Base-by-base conservation (phyloP, 2,329 filamentous ascomycete genomes). In the Pseudogymnoascus sp. region DNA sequence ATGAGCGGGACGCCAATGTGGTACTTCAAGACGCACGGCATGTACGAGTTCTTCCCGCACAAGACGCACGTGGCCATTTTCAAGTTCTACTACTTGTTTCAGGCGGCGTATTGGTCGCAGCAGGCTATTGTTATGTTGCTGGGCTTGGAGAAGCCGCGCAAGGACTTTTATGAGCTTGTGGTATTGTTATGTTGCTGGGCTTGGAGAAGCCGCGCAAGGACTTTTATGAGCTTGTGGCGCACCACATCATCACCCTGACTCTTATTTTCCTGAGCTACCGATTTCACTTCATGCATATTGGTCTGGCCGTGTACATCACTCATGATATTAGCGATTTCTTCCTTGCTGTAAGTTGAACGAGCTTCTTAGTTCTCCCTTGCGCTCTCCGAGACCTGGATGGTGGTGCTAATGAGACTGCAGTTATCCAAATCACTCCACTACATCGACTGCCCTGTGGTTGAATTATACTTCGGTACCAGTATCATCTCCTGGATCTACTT, bases 131-230 rank as follows among this genome's bases (percentile, higher is more conserved):
- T 97, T 16, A 79, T 97, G 65, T 71, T 96, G 64, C 79, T 97
- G 61, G 90, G 90, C 75, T 83, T 96, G 76, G 93, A 97, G 81
- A 96, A 96, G 81, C 93, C 90, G 28, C 82, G 93, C 65, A 97
- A 96, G 79, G 93, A 97, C 76, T 97, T 93, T 78, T 93, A 91
- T 77, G 93, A 97, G n/a, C n/a, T n/a, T n/a, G n/a, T n/a, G n/a
- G n/a, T 60, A 89, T 97, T 69, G 93, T 97, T 16, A 79, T 97
- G 65, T 71, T 96, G 64, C 79, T 97, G 61, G 90, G 90, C 75
- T 83, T 96, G 76, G 93, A 97, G 81, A 96, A 96, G 81, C 93
- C 90, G 28, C 82, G 93, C 65, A 97, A 96, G 79, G 93, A 97
- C 76, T 97, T 93, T 78, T 93, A 91, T 77, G 93, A 97, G 80